These are phyloP conservation scores for Pseudognaphalium luteoalbum DNA, from an alignment of 129 eudicot genomes.

Conservation along the genomic window DNA sequence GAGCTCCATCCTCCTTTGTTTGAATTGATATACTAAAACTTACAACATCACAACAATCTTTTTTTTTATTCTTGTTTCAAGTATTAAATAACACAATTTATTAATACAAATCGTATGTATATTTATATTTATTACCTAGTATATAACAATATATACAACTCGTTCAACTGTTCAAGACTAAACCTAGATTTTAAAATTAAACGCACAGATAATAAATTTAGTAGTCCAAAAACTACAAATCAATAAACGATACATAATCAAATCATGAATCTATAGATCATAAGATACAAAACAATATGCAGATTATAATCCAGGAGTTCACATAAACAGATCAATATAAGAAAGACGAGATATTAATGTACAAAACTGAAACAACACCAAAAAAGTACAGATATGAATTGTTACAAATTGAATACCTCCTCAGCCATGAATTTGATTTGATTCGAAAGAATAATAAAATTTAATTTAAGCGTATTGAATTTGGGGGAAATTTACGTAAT, in stretches of 20 bases:
- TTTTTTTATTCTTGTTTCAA: no score
- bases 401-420: constrained; percentile 24
- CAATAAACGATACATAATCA: neutral
- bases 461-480: constrained; percentile 12
- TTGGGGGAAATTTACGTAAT: neutral
- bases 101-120: no score
- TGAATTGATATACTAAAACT: neutral
- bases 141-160: neutral
- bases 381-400: neutral
- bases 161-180: constrained; percentile 3
- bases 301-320: constrained; percentile 18
- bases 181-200: constrained; percentile 1
- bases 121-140: neutral
- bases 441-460: constrained; percentile 5
- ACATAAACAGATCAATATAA: constrained; percentile 9
- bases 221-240: neutral
- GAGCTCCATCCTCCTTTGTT: neutral
- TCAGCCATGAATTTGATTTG: constrained; percentile 29
- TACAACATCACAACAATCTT: neutral
- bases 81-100: no score
- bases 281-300: constrained; percentile 8
- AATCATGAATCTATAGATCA: constrained; percentile 26
- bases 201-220: neutral
- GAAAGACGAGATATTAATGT: neutral
- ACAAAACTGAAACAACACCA: neutral